A percentile compares a stretch with the other conserved stretches of the same genome.
Evolutionary conservation across 208 protist species (phyloP).

Genomic region (Leishmania braziliensis): DNA sequence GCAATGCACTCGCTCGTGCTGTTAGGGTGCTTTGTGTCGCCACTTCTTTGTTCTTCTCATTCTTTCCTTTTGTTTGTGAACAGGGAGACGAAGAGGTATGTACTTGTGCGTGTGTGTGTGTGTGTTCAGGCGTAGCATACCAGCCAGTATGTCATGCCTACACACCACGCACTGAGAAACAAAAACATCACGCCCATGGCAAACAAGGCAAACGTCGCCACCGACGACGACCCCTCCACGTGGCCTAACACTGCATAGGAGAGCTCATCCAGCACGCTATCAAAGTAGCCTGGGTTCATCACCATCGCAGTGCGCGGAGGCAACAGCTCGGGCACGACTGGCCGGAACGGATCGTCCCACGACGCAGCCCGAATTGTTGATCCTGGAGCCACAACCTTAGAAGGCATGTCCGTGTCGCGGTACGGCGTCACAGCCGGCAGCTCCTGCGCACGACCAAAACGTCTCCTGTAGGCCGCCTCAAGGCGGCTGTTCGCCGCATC

Average conservation of each 20-base stretch:
- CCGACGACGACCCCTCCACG: slow-evolving; percentile 16
- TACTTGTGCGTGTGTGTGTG: not conserved
- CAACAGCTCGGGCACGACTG: slow-evolving; percentile 22
- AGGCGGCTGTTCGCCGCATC: slow-evolving; percentile 35
- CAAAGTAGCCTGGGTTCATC: slow-evolving; percentile 70
- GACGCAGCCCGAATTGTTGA: slow-evolving; percentile 20
- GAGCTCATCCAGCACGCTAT: slow-evolving; percentile 28
- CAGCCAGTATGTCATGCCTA: slow-evolving; percentile 19
- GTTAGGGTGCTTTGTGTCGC: not conserved
- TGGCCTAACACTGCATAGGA: slow-evolving; percentile 38
- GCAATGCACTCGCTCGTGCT: not conserved
- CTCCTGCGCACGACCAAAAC: slow-evolving; percentile 9
- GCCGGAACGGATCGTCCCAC: slow-evolving; percentile 56
- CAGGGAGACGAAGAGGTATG: not conserved
- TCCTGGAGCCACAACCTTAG: slow-evolving; percentile 9
- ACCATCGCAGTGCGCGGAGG: slow-evolving; percentile 43
- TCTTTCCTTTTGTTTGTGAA: not conserved
- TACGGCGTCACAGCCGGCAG: slow-evolving; percentile 6
- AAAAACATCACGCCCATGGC: slow-evolving; percentile 10
- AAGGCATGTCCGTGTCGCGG: slow-evolving; percentile 16
- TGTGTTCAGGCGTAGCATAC: slow-evolving; percentile 4
- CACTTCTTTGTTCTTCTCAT: not conserved
- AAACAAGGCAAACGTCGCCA: slow-evolving; percentile 17
- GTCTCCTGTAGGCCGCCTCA: slow-evolving; percentile 22
- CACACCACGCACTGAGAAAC: slow-evolving; percentile 21